Evolutionary conservation across 1,139 yeast genomes (phyloP).

Genomic region (Komagataea norvegica): DNA sequence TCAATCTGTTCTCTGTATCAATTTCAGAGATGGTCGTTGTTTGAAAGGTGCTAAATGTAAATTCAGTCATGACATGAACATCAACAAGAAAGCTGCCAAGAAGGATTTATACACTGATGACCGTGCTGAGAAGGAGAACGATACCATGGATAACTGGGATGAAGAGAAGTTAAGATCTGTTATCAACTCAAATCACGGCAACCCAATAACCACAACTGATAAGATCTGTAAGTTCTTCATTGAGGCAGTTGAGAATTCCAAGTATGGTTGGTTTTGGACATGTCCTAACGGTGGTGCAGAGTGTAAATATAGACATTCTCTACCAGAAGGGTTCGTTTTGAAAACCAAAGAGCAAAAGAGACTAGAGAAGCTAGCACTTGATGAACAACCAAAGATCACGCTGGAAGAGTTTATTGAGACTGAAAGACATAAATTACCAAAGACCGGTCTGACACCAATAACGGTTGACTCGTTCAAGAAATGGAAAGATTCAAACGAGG

Average conservation of each 20-base stretch:
- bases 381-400: conserved; percentile 83
- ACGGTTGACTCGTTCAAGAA: conserved; percentile 74
- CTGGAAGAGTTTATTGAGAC: conserved; percentile 94
- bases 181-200: conserved; percentile 83
- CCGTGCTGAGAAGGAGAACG: conserved; percentile 66
- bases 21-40: conserved; percentile 87
- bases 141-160: conserved; percentile 97
- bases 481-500: conserved; percentile 75
- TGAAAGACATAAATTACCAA: conserved; percentile 84
- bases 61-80: conserved; percentile 83
- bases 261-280: conserved; percentile 98
- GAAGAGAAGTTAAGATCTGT: conserved; percentile 90
- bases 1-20: conserved; percentile 85
- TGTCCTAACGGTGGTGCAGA: conserved; percentile 94
- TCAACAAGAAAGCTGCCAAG: conserved; percentile 86
- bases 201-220: conserved; percentile 90
- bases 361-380: conserved; percentile 81
- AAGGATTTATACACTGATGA: conserved; percentile 91
- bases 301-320: conserved; percentile 94
- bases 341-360: conserved; percentile 95
- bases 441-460: conserved; percentile 76
- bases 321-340: conserved; percentile 94
- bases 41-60: conserved; percentile 89
- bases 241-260: conserved; percentile 95
- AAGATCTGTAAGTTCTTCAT: conserved; percentile 91